Percentiles rank a stretch among this genome's conserved stretches.
phyloP scores from a whole-genome alignment of 2,329 filamentous ascomycete species.

The Diaporthe ampelina region DNA sequence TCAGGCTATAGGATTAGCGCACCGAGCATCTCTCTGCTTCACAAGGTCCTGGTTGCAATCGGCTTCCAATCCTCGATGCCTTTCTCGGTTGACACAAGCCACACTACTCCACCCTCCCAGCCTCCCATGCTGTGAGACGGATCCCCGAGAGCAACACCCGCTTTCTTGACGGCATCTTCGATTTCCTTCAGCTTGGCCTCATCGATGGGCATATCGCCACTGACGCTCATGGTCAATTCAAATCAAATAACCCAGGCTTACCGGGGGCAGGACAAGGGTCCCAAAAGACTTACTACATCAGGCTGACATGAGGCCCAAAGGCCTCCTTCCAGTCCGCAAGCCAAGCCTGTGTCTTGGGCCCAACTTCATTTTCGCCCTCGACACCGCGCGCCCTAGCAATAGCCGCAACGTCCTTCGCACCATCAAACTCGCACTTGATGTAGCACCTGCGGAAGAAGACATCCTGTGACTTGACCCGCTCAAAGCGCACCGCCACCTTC shows the following conservation, averaged over 20 bases:
- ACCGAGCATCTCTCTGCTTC: background rate
- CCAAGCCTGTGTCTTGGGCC: slow-evolving; percentile 47
- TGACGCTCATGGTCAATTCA: slow-evolving; percentile 35
- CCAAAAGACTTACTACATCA: slow-evolving; percentile 50
- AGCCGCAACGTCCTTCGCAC: slow-evolving; percentile 45
- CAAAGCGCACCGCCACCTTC: slow-evolving; percentile 44
- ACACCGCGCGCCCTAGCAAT: slow-evolving; percentile 48
- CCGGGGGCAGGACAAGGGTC: background rate
- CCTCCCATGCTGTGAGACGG: slow-evolving; percentile 32
- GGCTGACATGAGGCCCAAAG: slow-evolving; percentile 51
- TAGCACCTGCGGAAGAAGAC: slow-evolving; percentile 50
- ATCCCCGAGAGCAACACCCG: slow-evolving; percentile 43
- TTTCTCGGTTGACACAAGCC: slow-evolving; percentile 50
- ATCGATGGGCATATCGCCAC: slow-evolving; percentile 46
- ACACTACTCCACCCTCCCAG: slow-evolving; percentile 50
- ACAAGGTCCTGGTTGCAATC: slow-evolving; percentile 48
- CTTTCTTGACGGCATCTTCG: slow-evolving; percentile 44
- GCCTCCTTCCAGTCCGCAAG: slow-evolving; percentile 46
- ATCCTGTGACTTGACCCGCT: slow-evolving; percentile 46
- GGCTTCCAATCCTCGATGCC: slow-evolving; percentile 50
- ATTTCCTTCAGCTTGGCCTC: slow-evolving; percentile 46
- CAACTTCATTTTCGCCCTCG: slow-evolving; percentile 42
- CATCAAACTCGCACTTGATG: slow-evolving; percentile 45
- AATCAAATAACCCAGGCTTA: slow-evolving; percentile 34
- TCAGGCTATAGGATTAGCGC: background rate